A percentile compares a stretch with the other conserved stretches of the same genome.
phyloP scores from a whole-genome alignment of 1,284 basidiomycete species.

The Amylostereum areolatum region DNA sequence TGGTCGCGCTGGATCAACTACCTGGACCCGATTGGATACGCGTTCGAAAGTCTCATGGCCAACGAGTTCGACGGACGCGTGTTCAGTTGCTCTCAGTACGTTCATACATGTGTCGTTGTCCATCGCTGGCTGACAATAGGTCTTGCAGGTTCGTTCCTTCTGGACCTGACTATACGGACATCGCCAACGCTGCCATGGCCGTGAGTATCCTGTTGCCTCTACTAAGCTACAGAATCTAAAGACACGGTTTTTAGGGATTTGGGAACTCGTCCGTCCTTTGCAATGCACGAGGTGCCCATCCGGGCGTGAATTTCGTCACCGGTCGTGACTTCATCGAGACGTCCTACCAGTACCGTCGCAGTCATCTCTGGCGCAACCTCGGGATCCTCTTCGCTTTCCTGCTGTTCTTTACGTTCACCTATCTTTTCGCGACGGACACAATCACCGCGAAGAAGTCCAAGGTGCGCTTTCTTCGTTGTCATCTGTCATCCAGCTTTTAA shows the following conservation, averaged over 20 bases:
- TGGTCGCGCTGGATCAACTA: slow-evolving; percentile 88
- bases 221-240: no score
- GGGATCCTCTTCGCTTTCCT: slow-evolving; percentile 57
- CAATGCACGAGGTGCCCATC: slow-evolving; percentile 50
- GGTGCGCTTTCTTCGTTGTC: slow-evolving; percentile 26
- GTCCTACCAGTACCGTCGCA: slow-evolving; percentile 41
- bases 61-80: slow-evolving; percentile 76
- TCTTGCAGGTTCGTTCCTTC: slow-evolving; percentile 42
- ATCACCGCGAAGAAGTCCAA: slow-evolving; percentile 42
- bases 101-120: no score
- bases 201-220: no score
- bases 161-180: slow-evolving; percentile 54
- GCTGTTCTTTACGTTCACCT: slow-evolving; percentile 58
- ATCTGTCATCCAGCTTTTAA: background rate
- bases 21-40: slow-evolving; percentile 72
- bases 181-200: slow-evolving; percentile 66
- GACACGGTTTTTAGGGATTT: no score
- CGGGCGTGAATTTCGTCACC: slow-evolving; percentile 40
- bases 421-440: slow-evolving; percentile 56
- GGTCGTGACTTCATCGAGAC: slow-evolving; percentile 56
- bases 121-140: no score
- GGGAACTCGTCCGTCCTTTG: no score
- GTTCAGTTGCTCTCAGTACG: slow-evolving; percentile 11
- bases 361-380: slow-evolving; percentile 57
- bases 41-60: slow-evolving; percentile 73